Evolutionary conservation across 352 stramenopile species (phyloP).

Genomic region (Phytophthora crassamura): DNA sequence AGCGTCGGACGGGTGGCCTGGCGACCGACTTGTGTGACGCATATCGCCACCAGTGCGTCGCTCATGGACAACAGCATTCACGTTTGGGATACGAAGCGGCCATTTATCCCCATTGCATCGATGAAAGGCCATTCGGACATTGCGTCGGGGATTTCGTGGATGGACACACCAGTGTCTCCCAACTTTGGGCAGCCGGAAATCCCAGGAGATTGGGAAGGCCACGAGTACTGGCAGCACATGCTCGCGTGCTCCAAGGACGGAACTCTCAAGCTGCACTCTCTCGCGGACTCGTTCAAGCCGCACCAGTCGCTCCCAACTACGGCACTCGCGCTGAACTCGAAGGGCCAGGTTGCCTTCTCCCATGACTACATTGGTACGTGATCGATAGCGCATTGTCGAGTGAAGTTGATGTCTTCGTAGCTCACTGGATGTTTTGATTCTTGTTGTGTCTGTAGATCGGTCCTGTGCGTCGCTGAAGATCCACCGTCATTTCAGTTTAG

Average conservation of each 20-base stretch:
- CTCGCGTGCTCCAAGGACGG: conserved; percentile 89
- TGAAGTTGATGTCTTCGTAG: neutral
- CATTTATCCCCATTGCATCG: conserved; percentile 84
- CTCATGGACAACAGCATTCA: conserved; percentile 90
- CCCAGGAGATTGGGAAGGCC: conserved; percentile 69
- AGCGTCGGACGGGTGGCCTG: conserved; percentile 85
- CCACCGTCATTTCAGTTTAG: conserved; percentile 66
- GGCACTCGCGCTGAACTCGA: conserved; percentile 80
- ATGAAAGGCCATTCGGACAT: conserved; percentile 89
- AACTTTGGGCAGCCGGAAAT: conserved; percentile 44
- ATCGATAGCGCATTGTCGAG: neutral
- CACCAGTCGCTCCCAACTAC: conserved; percentile 80
- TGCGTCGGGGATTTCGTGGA: conserved; percentile 84
- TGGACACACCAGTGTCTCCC: conserved; percentile 73
- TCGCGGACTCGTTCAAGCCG: conserved; percentile 84
- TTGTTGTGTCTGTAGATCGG: conserved; percentile 55
- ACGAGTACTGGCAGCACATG: conserved; percentile 90
- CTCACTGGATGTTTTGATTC: neutral
- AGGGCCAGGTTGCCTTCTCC: conserved; percentile 82
- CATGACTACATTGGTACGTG: conserved; percentile 81
- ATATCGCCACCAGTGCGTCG: conserved; percentile 87
- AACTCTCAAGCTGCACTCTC: conserved; percentile 86
- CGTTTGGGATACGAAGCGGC: conserved; percentile 85
- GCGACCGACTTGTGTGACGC: conserved; percentile 77
- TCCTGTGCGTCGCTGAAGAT: conserved; percentile 87